Conservation (phyloP, 768 basidiomycete genomes). For the Cyclocybe cylindracea region DNA sequence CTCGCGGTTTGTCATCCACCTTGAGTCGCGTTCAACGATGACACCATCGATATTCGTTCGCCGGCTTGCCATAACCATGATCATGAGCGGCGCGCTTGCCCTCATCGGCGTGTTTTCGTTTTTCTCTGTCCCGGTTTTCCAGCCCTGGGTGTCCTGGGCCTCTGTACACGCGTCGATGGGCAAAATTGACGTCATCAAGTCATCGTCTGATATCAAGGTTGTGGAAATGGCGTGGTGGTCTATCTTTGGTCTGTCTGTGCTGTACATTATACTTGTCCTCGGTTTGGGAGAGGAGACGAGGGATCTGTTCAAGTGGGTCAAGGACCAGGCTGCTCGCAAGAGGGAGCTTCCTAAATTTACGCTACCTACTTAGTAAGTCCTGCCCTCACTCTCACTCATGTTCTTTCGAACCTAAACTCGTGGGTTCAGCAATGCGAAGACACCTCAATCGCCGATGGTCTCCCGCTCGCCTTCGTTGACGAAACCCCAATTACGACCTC, state of each 20-base stretch:
- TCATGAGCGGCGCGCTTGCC: slow-evolving; percentile 45
- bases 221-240: slow-evolving; percentile 41
- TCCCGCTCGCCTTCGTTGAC: slow-evolving; percentile 19
- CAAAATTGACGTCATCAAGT: slow-evolving; percentile 33
- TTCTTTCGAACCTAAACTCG: background rate
- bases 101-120: slow-evolving; percentile 38
- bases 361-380: slow-evolving; percentile 15
- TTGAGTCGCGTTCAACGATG: slow-evolving; percentile 43
- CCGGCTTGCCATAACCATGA: slow-evolving; percentile 48
- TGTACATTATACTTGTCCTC: slow-evolving; percentile 37
- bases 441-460: slow-evolving; percentile 4
- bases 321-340: slow-evolving; percentile 5
- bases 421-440: background rate
- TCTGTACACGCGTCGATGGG: slow-evolving; percentile 44
- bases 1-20: slow-evolving; percentile 29
- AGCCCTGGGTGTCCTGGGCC: slow-evolving; percentile 48
- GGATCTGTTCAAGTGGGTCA: slow-evolving; percentile 37
- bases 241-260: slow-evolving; percentile 36
- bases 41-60: slow-evolving; percentile 55
- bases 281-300: slow-evolving; percentile 39
- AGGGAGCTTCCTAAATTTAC: slow-evolving; percentile 2
- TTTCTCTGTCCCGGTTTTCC: slow-evolving; percentile 29
- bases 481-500: slow-evolving; percentile 22
- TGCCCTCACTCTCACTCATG: background rate
- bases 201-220: slow-evolving; percentile 21